Evolutionary conservation across 371 early-diverging fungal genomes (phyloP).

Genomic region (Haplosporangium sp.): DNA sequence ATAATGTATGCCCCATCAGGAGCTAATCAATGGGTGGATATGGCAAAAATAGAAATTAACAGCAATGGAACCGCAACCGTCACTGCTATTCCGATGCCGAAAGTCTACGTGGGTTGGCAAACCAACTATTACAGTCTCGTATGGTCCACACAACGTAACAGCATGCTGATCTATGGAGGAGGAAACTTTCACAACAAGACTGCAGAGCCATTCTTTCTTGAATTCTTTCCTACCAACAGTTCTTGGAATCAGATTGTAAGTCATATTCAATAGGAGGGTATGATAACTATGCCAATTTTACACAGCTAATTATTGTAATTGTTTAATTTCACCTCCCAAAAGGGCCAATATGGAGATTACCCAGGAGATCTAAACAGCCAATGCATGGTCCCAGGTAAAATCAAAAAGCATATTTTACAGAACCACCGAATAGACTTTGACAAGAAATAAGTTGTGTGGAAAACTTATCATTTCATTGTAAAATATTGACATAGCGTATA

Average conservation of each 20-base stretch:
- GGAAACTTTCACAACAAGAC: not conserved
- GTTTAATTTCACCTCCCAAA: not conserved
- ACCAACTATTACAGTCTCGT: not conserved
- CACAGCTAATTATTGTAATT: not conserved
- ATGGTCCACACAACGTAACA: not conserved
- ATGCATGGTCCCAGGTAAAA: constrained; percentile 14
- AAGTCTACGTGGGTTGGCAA: not conserved
- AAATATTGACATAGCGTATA: not conserved
- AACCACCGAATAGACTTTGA: too few species aligned
- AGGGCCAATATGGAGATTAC: too few species aligned
- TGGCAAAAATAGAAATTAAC: too few species aligned
- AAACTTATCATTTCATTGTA: too few species aligned
- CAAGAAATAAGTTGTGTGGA: too few species aligned
- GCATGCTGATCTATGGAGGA: constrained; percentile 8
- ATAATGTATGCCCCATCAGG: too few species aligned
- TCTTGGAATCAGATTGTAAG: not conserved
- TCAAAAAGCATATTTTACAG: too few species aligned
- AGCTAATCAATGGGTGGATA: too few species aligned
- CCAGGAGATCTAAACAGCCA: not conserved
- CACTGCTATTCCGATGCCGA: too few species aligned
- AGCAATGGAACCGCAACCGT: too few species aligned
- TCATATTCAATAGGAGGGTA: too few species aligned
- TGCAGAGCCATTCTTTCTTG: not conserved
- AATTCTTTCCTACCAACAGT: not conserved
- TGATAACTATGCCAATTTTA: not conserved